Evolutionary conservation across 371 early-diverging fungal species (phyloP), one percentile per base, ranked within the genome.

Genomic region (Blakeslea trispora): DNA sequence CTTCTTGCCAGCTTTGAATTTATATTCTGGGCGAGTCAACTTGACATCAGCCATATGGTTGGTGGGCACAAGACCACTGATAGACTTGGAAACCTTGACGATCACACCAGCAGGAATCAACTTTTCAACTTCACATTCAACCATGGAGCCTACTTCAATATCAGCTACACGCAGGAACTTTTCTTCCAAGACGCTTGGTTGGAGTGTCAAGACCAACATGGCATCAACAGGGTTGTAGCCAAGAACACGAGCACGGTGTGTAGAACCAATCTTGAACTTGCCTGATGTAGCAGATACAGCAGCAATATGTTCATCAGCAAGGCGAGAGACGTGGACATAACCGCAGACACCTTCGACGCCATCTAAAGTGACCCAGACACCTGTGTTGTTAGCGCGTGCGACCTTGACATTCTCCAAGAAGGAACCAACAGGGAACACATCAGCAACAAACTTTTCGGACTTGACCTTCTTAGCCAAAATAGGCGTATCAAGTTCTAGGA

Each of bases 151-250:
- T 21, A 85, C 71, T 44, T 81, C 69, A 18, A 94, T 74, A 62
- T 95, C 95, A 14, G 75, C 63, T 17, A 85, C 54, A 17, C 85
- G 79, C 43, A 95, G 62, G 68, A 83, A 91, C 42, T 82, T 71
- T 51, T 90, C 83, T 17, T 80, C 79, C 35, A 96, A 61, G 0
- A 92, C 75, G 18, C 86, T 85, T 5, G 79, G 72, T 66, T 93
- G 85, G 43, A 90, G 75, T 19, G 91, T 85, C 22, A 93, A 69
- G 31, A 84, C 81, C 18, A 89, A 55, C 1, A 92, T 46, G 22
- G 85, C 87, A 61, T 92, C 92, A 15, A 90, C 81, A 32, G 86
- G 77, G 39, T 90, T 92, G 62, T 86, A 88, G 3, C 88, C 86
- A 41, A 94, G 60, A 5, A 95, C 89, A 53, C 95, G 84, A 28